Base-by-base conservation (phyloP, 2,329 filamentous ascomycete genomes). In the Kalaharituber pfeilii region DNA sequence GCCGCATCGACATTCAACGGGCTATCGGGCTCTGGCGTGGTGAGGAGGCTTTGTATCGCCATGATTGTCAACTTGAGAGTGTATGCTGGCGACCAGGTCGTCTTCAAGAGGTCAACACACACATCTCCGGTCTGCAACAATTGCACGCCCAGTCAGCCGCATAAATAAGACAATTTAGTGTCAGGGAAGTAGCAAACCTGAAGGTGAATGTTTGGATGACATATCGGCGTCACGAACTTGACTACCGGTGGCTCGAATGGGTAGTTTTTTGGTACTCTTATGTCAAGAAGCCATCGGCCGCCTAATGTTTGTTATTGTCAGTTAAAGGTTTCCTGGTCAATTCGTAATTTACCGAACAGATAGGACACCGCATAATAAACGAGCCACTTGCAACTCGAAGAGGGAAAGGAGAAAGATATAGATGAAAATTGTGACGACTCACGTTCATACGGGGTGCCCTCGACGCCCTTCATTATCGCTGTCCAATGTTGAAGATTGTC, bases 51-150 rank as follows among this genome's bases (percentile, higher is more conserved):
- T 61, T 83, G 77, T 59, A 89, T 76, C 49, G 79, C 79, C 62
- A 83, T 81, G 64, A 89, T 71, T 57, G 81, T 83, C 64, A 82
- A 78, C 30, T 82, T 76, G 20, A 96, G 75, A 39, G 82, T 88
- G 68, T 94, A 91, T 18, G 86, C 80, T 1, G 88, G 85, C 56
- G 84, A 83, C 89, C 89, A 96, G 18, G 76, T 76, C 53, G 81
- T 76, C 65, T 76, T 76, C 56, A 98, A 74, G 58, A 96, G 75
- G 66, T 95, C 91, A 26, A 96, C 78, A 68, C 91, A 98, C 66
- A 98, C 91, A 69, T 95, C 88, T 62, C 91, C 91, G 2, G 79
- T 87, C 62, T 75, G 63, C 22, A 5, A 22, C 15, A 18, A 59
- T 77, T 72, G 52, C 73, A 72, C 28, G 79, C 24, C 26, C 25